Percentiles rank a stretch among this genome's conserved stretches.
Evolutionary conservation across 2,329 filamentous ascomycete genomes (phyloP).

Genomic region (Diaporthe velutina): DNA sequence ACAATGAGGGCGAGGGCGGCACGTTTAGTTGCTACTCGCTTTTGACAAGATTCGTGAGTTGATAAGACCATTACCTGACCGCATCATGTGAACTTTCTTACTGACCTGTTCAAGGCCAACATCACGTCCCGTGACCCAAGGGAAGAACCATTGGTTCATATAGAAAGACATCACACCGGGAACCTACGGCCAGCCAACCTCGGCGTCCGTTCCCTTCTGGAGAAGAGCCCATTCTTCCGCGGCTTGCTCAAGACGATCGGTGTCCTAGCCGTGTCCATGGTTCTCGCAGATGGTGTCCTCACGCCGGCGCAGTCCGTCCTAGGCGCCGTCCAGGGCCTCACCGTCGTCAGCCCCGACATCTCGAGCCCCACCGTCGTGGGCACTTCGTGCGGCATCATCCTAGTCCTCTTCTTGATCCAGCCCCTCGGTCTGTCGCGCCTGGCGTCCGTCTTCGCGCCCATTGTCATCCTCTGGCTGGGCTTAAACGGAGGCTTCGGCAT

Average conservation of each 20-base stretch:
- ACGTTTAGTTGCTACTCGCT: constrained; percentile 77
- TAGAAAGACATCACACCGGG: constrained; percentile 68
- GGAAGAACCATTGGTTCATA: constrained; percentile 65
- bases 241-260: constrained; percentile 70
- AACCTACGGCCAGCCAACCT: constrained; percentile 66
- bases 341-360: constrained; percentile 69
- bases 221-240: constrained; percentile 65
- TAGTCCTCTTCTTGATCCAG: constrained; percentile 73
- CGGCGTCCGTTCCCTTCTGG: constrained; percentile 66
- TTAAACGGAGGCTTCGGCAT: constrained; percentile 74
- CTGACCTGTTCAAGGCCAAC: constrained; percentile 53
- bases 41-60: constrained; percentile 64
- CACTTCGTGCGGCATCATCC: constrained; percentile 71
- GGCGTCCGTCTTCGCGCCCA: constrained; percentile 71
- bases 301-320: constrained; percentile 77
- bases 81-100: not conserved
- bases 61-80: too few relatives aligned
- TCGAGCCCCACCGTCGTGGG: constrained; percentile 70
- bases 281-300: constrained; percentile 73
- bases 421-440: constrained; percentile 73
- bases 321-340: constrained; percentile 73
- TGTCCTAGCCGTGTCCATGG: constrained; percentile 74
- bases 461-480: constrained; percentile 74
- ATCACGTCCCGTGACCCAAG: constrained; percentile 73
- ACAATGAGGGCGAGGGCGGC: constrained; percentile 78